A percentile compares a stretch with the other conserved stretches of the same genome.
Conservation (phyloP, 1,284 basidiomycete species). For the Trametes versicolor region DNA sequence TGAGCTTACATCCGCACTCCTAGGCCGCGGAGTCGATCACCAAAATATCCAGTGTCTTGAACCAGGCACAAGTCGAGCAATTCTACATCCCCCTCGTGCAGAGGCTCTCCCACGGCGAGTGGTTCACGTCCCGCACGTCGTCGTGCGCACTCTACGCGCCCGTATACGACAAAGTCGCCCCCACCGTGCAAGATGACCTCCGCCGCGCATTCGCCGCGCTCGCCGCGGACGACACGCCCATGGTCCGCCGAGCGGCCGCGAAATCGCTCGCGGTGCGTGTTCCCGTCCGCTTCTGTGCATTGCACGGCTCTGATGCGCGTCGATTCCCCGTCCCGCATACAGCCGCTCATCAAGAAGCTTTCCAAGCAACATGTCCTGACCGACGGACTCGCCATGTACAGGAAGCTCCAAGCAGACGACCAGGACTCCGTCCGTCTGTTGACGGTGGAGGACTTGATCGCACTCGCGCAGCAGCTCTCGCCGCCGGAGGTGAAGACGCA, state of each 20-base stretch:
- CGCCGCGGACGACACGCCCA: constrained; percentile 96
- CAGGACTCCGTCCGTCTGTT: constrained; percentile 98
- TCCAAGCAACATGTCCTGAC: constrained; percentile 84
- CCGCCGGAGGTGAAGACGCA: constrained; percentile 93
- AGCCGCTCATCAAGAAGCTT: constrained; percentile 85
- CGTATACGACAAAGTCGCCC: constrained; percentile 86
- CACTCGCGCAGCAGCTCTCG: constrained; percentile 87
- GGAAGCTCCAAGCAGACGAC: constrained; percentile 94
- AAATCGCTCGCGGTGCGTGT: constrained; percentile 93
- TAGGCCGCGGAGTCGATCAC: constrained; percentile 98
- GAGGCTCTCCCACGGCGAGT: constrained; percentile 93
- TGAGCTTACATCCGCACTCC: constrained; percentile 24
- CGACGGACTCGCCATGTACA: constrained; percentile 94
- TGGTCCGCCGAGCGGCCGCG: constrained; percentile 97
- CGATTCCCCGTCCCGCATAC: constrained; percentile 25
- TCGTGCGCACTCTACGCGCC: constrained; percentile 95
- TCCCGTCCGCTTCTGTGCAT: constrained; percentile 10
- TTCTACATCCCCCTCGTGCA: constrained; percentile 93
- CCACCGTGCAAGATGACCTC: constrained; percentile 87
- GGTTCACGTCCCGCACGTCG: constrained; percentile 99
- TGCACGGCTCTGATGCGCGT: constrained; percentile 23
- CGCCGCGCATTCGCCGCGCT: constrained; percentile 88
- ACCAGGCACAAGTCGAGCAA: constrained; percentile 87
- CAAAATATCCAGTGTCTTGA: constrained; percentile 87
- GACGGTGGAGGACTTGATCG: constrained; percentile 96